Base-by-base conservation (phyloP, 2,329 filamentous ascomycete genomes). In the Sodiomyces alkalinus region DNA sequence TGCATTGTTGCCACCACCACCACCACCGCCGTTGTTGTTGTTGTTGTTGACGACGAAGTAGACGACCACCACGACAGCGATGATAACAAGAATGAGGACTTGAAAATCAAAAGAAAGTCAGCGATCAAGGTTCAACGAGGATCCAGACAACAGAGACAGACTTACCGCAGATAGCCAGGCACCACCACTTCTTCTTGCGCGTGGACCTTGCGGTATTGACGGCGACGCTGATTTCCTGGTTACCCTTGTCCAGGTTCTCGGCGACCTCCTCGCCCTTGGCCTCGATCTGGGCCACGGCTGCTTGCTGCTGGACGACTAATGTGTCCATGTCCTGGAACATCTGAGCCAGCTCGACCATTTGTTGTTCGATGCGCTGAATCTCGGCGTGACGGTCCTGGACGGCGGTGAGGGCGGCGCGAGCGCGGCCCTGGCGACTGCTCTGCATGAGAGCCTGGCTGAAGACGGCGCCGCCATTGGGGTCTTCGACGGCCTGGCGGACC, bases 101-200 rank as follows among this genome's bases (percentile, higher is more conserved):
- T 32, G 10, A 19, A 14, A 28, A 30, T 22, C 12, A 26, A 17
- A 17, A 34, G 40, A 20, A 35, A 35, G 16, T 26, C 3, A 18
- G 9, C 7, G 11, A n/a, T 9, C 4, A 15, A 18, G 2, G 17
- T 24, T 26, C 19, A 17, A 17, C n/a, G 7, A n/a, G n/a, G n/a
- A n/a, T n/a, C n/a, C n/a, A n/a, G n/a, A n/a, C n/a, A n/a, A n/a
- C n/a, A n/a, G n/a, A 11, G 12, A 7, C 7, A 24, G 13, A 46
- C 67, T 41, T 60, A 72, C 67, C 58, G 42, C 64, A 58, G 45
- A 94, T 82, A 44, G 77, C 74, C 41, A 93, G 58, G 63, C 85
- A 93, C 51, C 80, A 86, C 86, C 85, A 94, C 79, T 94, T 94
- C 83, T 92, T 92, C 60, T 74, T 81, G 41, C 81, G 69, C 28